Base-by-base conservation (phyloP, 2,329 filamentous ascomycete species). In the Pseudopyricularia cyperi region DNA sequence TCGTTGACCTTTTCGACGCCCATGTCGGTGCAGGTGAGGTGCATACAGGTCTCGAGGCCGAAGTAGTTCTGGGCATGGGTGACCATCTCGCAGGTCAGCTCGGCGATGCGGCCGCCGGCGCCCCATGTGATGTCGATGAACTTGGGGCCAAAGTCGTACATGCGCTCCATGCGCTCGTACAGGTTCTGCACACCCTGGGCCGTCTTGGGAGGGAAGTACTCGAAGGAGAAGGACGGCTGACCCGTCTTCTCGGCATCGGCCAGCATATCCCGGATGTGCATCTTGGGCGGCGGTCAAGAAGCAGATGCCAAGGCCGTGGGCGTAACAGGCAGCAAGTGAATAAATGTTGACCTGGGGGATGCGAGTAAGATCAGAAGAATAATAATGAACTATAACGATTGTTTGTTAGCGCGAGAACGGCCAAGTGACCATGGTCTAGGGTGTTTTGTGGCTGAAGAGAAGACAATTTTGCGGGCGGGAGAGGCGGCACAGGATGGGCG, bases 51-150 rank as follows among this genome's bases (percentile, higher is more conserved):
- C 73, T 98, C 93, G 56, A 98, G 77, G 17, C 93, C 93, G 64
- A 96, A 94, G 57, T 93, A 89, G 17, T 89, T 87, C 70, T 98
- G 93, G 46, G 93, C 89, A 58, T 95, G 89, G 59, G 87, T 83
- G 58, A 98, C 91, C 90, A 98, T 98, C 67, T 98, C 93, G 68
- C 87, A 90, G 42, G 93, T 98, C 62, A 98, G 72, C 64, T 95
- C 85, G 52, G 91, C 93, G 60, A 93, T 81, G 58, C 87, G 83
- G 48, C 93, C 93, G 59, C 93, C 93, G 51, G 93, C 93, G 57
- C 94, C 94, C 93, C 93, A 98, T 56, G 93, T 98, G 63, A 98
- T 86, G 69, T 98, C 93, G 66, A 98, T 89, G 73, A 98, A 98
- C 63, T 90, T 85, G 57, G 91, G 93, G 2, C 89, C 93, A 57